A percentile compares a stretch with the other conserved stretches of the same genome.
These are phyloP conservation scores for Fusarium mundagurra DNA, from an alignment of 2,329 filamentous ascomycete species.

Conservation along the genomic window DNA sequence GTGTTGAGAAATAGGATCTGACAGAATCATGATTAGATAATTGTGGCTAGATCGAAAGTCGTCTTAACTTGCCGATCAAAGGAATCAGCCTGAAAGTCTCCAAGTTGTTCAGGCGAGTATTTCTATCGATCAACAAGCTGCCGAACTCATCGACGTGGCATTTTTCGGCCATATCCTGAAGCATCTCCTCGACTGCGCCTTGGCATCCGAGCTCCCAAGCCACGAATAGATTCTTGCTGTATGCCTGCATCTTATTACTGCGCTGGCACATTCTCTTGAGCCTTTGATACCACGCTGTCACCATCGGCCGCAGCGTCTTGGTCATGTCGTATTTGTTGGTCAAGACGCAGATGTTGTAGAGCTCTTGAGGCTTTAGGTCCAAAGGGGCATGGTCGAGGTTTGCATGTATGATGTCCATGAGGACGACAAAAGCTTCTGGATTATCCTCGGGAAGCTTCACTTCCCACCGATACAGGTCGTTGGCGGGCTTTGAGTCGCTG, in stretches of 20 bases:
- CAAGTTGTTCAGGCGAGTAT: background rate
- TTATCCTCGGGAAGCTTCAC: background rate
- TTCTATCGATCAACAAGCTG: background rate
- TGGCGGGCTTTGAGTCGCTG: background rate
- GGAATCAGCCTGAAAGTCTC: background rate
- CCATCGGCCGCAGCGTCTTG: background rate
- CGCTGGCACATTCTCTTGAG: background rate
- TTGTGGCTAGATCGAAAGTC: background rate
- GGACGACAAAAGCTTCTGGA: background rate
- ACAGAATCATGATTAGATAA: background rate
- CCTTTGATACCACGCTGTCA: background rate
- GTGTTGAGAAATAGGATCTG: background rate
- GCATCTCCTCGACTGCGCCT: background rate
- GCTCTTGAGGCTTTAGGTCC: background rate
- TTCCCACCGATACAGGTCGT: background rate
- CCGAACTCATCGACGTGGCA: background rate
- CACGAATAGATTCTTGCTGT: background rate
- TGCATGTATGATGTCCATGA: background rate
- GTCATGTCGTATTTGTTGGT: conserved; percentile 2
- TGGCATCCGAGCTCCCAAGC: conserved; percentile 1
- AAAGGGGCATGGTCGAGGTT: background rate
- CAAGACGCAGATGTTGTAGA: background rate
- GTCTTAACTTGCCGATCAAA: background rate
- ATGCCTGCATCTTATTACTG: background rate
- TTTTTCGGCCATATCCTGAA: background rate